Percentiles rank a stretch among this genome's conserved stretches.
Conservation (phyloP, 306 rosid species). For the Quercus agrifolia region DNA sequence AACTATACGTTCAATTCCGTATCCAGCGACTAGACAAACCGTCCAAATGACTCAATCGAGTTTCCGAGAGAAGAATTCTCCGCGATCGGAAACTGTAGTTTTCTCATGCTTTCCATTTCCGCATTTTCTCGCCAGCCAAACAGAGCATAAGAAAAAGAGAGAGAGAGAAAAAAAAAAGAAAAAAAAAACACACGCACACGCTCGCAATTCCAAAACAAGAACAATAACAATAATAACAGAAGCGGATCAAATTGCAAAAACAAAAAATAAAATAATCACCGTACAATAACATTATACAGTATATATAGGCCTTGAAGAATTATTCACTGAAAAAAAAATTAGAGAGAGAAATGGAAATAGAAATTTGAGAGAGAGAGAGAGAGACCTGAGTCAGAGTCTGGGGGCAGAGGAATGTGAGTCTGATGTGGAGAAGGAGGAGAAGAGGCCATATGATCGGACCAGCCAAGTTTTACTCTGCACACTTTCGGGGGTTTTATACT, state of each 20-base stretch:
- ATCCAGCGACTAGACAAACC: not conserved
- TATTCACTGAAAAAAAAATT: not conserved
- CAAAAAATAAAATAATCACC: too few relatives aligned
- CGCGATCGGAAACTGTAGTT: conserved; percentile 1
- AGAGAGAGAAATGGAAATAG: not conserved
- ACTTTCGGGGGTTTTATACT: not conserved
- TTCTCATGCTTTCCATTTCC: not conserved
- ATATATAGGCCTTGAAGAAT: not conserved
- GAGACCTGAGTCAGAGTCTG: conserved; percentile 13
- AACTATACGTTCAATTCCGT: not conserved
- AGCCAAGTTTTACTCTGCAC: conserved; percentile 16
- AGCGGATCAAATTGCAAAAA: not conserved
- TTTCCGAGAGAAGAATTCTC: conserved; percentile 1
- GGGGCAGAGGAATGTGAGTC: conserved; percentile 46
- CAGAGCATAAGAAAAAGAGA: not conserved
- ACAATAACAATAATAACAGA: not conserved
- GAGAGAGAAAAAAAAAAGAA: not conserved
- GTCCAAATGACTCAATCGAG: not conserved
- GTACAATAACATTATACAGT: too few relatives aligned
- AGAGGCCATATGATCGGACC: conserved; percentile 62
- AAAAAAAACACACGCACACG: not conserved
- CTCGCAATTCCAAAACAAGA: not conserved
- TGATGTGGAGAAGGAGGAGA: conserved; percentile 37
- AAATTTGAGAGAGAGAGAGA: not conserved
- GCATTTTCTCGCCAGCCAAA: conserved; percentile 15